Percentiles rank a stretch among this genome's conserved stretches.
Conservation (phyloP, 148 eudicot species). For the Fagopyrum tataricum region DNA sequence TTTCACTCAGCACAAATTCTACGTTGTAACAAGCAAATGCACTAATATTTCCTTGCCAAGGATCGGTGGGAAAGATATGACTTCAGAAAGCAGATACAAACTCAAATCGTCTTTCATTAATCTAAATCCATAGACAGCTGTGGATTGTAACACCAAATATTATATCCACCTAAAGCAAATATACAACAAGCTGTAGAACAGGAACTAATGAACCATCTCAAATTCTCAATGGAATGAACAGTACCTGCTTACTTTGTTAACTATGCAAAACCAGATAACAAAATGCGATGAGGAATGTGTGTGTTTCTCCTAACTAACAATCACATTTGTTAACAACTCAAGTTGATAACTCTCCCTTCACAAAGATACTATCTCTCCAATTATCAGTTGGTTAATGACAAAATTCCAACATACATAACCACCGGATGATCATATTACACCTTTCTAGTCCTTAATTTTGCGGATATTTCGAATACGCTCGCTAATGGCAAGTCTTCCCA, state of each 20-base stretch:
- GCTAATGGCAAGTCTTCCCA: constrained; percentile 35
- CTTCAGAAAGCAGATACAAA: neutral
- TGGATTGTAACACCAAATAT: neutral
- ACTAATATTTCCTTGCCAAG: neutral
- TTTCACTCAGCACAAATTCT: neutral
- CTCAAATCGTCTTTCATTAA: neutral
- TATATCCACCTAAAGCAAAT: neutral
- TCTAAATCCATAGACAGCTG: neutral
- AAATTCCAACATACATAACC: neutral
- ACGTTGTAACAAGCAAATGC: neutral
- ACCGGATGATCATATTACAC: neutral
- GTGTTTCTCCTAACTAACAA: neutral
- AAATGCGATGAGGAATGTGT: constrained; percentile 3
- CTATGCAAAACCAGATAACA: neutral
- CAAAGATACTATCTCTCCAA: neutral
- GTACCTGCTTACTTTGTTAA: neutral
- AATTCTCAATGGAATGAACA: neutral
- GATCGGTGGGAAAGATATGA: too few relatives aligned
- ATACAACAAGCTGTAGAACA: constrained; percentile 1
- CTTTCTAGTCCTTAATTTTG: neutral
- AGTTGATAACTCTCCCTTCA: neutral
- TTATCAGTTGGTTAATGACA: constrained; percentile 4
- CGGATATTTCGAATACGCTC: neutral
- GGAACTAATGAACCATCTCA: neutral
- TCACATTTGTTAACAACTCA: neutral